These are phyloP conservation scores for Ganoderma meredithae DNA, from an alignment of 1,284 basidiomycete species.

Conservation along the genomic window DNA sequence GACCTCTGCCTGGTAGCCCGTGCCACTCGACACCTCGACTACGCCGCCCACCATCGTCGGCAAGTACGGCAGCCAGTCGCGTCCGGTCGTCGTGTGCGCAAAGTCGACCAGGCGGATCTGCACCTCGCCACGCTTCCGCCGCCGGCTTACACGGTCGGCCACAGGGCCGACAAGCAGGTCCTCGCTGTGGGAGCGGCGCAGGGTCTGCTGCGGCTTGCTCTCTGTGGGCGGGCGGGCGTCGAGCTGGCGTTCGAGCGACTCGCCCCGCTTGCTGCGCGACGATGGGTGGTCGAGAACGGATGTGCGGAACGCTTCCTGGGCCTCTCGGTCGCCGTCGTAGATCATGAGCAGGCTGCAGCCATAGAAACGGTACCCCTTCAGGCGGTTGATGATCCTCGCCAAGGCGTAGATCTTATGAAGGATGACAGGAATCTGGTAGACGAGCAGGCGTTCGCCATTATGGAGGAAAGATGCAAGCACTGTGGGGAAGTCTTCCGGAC, in stretches of 20 bases:
- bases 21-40: constrained; percentile 60
- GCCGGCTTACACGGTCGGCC: constrained; percentile 63
- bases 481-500: constrained; percentile 83
- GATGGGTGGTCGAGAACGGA: constrained; percentile 72
- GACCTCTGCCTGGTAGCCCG: constrained; percentile 83
- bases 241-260: constrained; percentile 71
- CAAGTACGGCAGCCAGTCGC: constrained; percentile 83
- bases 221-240: constrained; percentile 25
- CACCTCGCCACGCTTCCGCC: constrained; percentile 87
- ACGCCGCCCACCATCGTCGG: constrained; percentile 44
- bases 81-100: constrained; percentile 96
- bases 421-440: constrained; percentile 92
- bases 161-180: constrained; percentile 73
- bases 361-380: constrained; percentile 97
- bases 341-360: constrained; percentile 97
- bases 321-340: constrained; percentile 94
- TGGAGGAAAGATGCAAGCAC: constrained; percentile 87
- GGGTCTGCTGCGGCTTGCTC: constrained; percentile 44
- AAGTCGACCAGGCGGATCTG: constrained; percentile 98
- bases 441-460: constrained; percentile 85
- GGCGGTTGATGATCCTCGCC: constrained; percentile 86
- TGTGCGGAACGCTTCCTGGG: constrained; percentile 77
- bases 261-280: constrained; percentile 76
- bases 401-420: constrained; percentile 95
- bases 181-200: constrained; percentile 80